A percentile compares a stretch with the other conserved stretches of the same genome.
Evolutionary conservation across 257 asterid species (phyloP).

Genomic region (Mitragyna speciosa): DNA sequence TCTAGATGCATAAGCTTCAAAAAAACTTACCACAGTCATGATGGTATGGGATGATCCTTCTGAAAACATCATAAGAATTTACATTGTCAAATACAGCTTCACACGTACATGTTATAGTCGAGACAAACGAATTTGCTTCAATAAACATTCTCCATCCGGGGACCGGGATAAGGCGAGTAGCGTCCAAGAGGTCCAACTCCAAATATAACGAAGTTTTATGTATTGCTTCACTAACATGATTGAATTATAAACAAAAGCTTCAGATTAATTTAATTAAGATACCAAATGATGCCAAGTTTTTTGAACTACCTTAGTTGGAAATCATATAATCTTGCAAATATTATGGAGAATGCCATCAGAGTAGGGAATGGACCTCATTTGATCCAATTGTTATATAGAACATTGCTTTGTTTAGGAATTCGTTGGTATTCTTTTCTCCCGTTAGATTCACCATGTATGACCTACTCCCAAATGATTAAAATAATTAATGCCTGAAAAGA

Average conservation of each 20-base stretch:
- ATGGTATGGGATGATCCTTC: slow-evolving; percentile 30
- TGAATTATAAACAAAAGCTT: neutral
- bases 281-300: neutral
- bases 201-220: neutral
- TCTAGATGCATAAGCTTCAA: neutral
- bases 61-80: slow-evolving; percentile 45
- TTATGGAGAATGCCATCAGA: neutral
- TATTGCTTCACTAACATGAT: neutral
- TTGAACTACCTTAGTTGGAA: neutral
- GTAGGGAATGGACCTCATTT: neutral
- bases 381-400: neutral
- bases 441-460: neutral
- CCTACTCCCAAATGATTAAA: neutral
- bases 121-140: slow-evolving; percentile 34
- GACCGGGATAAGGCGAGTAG: neutral
- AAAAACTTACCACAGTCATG: slow-evolving; percentile 32
- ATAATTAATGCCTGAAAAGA: neutral
- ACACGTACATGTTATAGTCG: slow-evolving; percentile 16
- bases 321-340: neutral
- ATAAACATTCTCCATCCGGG: neutral
- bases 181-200: slow-evolving; percentile 5
- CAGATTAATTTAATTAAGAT: neutral
- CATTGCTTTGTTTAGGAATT: neutral
- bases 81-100: slow-evolving; percentile 42
- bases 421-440: slow-evolving; percentile 1